These are phyloP conservation scores for Termitomyces sp. DNA, from an alignment of 768 basidiomycete genomes.

Conservation along the genomic window DNA sequence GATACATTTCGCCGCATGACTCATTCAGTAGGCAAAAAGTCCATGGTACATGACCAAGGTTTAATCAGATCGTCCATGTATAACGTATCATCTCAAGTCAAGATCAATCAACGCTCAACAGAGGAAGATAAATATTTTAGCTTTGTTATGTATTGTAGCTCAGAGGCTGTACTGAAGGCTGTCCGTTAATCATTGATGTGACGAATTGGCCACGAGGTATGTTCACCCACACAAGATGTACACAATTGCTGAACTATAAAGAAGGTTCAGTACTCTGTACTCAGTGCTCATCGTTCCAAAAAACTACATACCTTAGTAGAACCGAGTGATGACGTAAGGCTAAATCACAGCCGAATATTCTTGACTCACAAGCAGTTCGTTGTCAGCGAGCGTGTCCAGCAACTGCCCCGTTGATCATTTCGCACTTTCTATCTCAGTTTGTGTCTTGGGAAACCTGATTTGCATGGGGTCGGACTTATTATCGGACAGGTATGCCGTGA, in stretches of 20 bases:
- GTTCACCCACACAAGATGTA: not conserved
- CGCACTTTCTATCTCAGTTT: not conserved
- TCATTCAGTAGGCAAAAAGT: too few species aligned
- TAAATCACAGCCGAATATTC: not conserved
- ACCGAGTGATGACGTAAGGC: not conserved
- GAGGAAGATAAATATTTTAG: not conserved
- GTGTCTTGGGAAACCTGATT: not conserved
- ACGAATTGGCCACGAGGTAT: not conserved
- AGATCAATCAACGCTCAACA: not conserved
- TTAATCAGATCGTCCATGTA: not conserved
- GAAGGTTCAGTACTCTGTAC: too few species aligned
- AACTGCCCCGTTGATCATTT: not conserved
- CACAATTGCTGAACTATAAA: not conserved
- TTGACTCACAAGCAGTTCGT: not conserved
- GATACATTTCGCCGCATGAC: not conserved
- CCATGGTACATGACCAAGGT: not conserved
- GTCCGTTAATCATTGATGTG: not conserved
- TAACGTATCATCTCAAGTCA: not conserved
- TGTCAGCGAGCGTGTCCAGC: not conserved
- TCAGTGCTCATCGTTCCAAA: too few species aligned
- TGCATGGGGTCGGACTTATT: not conserved
- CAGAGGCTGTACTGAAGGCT: not conserved
- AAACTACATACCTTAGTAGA: not conserved
- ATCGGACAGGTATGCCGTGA: conserved; percentile 9
- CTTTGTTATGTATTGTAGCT: not conserved